Conservation (phyloP, 2,329 filamentous ascomycete genomes). For the Alternaria sp. region DNA sequence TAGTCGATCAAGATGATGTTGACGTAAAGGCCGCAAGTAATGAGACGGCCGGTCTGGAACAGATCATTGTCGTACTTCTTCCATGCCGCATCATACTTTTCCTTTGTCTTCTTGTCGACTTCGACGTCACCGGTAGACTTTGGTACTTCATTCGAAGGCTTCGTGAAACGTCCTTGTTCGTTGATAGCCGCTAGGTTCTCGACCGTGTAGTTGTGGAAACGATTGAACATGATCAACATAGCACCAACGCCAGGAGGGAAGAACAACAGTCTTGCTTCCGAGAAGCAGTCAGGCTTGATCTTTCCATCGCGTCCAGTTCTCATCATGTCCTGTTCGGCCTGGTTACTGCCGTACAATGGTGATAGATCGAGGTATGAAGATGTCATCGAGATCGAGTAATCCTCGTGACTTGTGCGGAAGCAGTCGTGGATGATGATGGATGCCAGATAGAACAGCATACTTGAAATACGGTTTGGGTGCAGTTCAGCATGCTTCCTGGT, state of each 20-base stretch:
- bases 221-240: constrained; percentile 72
- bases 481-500: constrained; percentile 68
- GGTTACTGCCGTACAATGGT: constrained; percentile 76
- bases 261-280: constrained; percentile 69
- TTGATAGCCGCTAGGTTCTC: constrained; percentile 85
- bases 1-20: constrained; percentile 64
- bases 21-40: constrained; percentile 62
- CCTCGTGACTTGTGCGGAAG: constrained; percentile 70
- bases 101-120: constrained; percentile 26
- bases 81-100: constrained; percentile 43
- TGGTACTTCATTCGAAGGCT: constrained; percentile 58
- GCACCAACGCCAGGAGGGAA: constrained; percentile 75
- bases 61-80: constrained; percentile 56
- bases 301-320: constrained; percentile 71
- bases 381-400: constrained; percentile 70
- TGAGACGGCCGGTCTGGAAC: constrained; percentile 61
- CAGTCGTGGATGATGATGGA: constrained; percentile 70
- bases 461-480: constrained; percentile 76
- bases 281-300: constrained; percentile 75
- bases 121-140: constrained; percentile 54
- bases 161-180: constrained; percentile 78
- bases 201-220: constrained; percentile 87
- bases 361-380: constrained; percentile 79
- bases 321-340: constrained; percentile 71
- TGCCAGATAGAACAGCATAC: constrained; percentile 77